Conservation (phyloP, 371 early-diverging fungal species). For the Apophysomyces variabilis region DNA sequence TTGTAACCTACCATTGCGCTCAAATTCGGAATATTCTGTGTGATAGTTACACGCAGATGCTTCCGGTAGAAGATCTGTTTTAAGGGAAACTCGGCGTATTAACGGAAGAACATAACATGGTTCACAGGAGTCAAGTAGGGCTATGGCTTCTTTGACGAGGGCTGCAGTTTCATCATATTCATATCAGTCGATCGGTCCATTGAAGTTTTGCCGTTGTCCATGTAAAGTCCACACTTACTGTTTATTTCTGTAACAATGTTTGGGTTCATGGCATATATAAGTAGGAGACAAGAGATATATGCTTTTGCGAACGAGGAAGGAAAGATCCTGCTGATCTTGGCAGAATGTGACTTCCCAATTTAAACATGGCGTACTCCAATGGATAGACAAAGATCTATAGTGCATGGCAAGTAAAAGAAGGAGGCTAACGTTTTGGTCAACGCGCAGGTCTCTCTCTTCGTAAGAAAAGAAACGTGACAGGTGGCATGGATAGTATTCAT, state of each 20-base stretch:
- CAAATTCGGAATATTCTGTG: neutral
- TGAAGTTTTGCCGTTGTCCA: too few relatives aligned
- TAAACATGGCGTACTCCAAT: too few relatives aligned
- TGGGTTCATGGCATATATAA: neutral
- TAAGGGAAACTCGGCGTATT: neutral
- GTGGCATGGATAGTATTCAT: too few relatives aligned
- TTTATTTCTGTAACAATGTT: neutral
- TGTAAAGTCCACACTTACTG: neutral
- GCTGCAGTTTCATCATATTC: neutral
- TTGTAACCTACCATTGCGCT: neutral
- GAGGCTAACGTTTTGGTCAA: too few relatives aligned
- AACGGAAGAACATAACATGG: neutral
- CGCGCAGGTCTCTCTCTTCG: too few relatives aligned
- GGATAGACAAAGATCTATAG: too few relatives aligned
- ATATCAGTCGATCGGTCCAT: too few relatives aligned
- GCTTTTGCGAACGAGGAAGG: neutral
- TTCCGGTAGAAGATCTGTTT: neutral
- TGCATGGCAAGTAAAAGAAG: too few relatives aligned
- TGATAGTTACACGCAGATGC: neutral
- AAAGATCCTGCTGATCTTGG: neutral
- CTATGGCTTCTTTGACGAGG: neutral
- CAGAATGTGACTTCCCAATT: too few relatives aligned
- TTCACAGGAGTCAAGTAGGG: neutral
- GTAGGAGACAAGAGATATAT: neutral
- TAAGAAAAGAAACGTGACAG: too few relatives aligned